Base-by-base conservation (phyloP, 1,139 yeast species). In the Taiozyma sp. region DNA sequence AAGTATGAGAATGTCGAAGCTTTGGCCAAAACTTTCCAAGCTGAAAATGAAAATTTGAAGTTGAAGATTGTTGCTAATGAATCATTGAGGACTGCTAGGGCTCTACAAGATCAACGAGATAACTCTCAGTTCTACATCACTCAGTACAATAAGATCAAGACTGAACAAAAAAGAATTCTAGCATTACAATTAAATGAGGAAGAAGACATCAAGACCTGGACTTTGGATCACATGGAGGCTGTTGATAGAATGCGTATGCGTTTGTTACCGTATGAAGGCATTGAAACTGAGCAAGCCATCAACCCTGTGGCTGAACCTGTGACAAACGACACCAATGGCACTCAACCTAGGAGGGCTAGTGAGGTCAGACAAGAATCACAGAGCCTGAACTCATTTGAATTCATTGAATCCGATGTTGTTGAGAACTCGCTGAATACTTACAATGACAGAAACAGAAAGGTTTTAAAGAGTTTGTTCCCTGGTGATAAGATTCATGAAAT, bases 371-470 rank as follows among this genome's bases (percentile, higher is more conserved):
- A 36, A 23, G 60, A 54, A 24, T 57, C 59, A 36, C 60, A 56
- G 55, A 71, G 65, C 56, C 50, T 57, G 63, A 65, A 51, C 70
- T 78, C 65, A 1, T 76, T 74, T 58, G 84, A 80, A 51, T 54
- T 78, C 12, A 65, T 78, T 13, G 84, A 76, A 43, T 66, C 71
- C 24, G 71, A 68, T 42, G 65, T 68, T 5, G 57, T 66, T 23
- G 75, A 69, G 45, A 56, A 60, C 2, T 48, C 57, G 8, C 28
- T 56, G 27, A 58, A 64, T 12, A 69, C 70, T 4, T 75, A 75
- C 51, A 89, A 84, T 54, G 95, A 87, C 62, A 82, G 81, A 58
- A 87, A 88, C 64, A 70, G 96, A 50, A 84, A 84, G 61, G 86
- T 89, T 0, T 69, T 88, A 30, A 73, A 92, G 52, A 79, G 87